These are phyloP conservation scores for Zygoascus bituminiphila DNA, from an alignment of 805 yeast genomes.

Conservation along the genomic window DNA sequence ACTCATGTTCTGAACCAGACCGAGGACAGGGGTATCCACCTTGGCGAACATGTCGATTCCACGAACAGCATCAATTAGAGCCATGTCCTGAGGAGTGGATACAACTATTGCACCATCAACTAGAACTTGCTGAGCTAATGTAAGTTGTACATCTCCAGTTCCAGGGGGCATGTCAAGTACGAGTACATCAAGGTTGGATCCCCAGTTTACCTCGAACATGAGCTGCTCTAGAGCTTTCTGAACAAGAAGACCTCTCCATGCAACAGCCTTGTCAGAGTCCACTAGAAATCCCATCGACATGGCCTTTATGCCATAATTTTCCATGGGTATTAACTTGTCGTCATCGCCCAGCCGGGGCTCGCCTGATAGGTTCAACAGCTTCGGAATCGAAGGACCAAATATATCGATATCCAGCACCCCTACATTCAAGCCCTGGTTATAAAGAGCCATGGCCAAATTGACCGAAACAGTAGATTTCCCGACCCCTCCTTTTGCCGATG, in stretches of 20 bases:
- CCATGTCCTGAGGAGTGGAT: constrained; percentile 81
- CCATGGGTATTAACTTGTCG: constrained; percentile 24
- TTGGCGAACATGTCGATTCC: constrained; percentile 74
- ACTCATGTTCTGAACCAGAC: constrained; percentile 80
- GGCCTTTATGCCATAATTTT: constrained; percentile 67
- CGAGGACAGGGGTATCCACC: constrained; percentile 62
- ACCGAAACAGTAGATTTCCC: constrained; percentile 68
- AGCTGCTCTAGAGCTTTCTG: constrained; percentile 81
- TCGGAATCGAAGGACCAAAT: constrained; percentile 80
- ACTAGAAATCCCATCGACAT: constrained; percentile 88
- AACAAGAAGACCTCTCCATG: constrained; percentile 82
- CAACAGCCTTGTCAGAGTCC: constrained; percentile 54
- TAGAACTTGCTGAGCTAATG: constrained; percentile 68
- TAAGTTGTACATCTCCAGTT: constrained; percentile 79
- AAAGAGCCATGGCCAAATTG: constrained; percentile 59
- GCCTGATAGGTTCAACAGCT: constrained; percentile 55
- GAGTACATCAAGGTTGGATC: constrained; percentile 47
- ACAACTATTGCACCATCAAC: constrained; percentile 77
- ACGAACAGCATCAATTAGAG: constrained; percentile 68
- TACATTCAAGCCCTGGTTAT: constrained; percentile 43
- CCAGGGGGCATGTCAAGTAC: constrained; percentile 89
- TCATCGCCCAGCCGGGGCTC: constrained; percentile 50
- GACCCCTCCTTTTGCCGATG: constrained; percentile 77
- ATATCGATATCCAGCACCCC: constrained; percentile 76
- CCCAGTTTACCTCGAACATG: constrained; percentile 78